These are phyloP conservation scores for Septoria linicola DNA, from an alignment of 2,329 filamentous ascomycete species.

Conservation along the genomic window DNA sequence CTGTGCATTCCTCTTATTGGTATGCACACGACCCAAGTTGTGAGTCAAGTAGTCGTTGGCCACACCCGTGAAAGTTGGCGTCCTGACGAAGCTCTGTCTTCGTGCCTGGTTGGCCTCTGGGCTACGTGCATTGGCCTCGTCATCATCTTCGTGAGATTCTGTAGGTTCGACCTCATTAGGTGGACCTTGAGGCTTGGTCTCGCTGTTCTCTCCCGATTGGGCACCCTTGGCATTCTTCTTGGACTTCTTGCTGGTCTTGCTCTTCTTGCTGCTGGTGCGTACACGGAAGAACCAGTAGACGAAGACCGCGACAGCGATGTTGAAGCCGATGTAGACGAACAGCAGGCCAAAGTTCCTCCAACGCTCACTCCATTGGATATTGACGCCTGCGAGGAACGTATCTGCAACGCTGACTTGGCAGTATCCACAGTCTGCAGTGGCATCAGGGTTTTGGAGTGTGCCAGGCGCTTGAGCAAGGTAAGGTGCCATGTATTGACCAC, in stretches of 20 bases:
- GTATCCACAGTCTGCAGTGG: slow-evolving; percentile 51
- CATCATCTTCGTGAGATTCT: slow-evolving; percentile 5
- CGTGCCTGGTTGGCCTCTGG: slow-evolving; percentile 7
- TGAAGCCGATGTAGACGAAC: slow-evolving; percentile 66
- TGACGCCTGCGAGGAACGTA: slow-evolving; percentile 46
- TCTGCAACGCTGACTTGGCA: slow-evolving; percentile 50
- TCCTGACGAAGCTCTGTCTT: slow-evolving; percentile 2
- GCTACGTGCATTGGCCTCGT: slow-evolving; percentile 7
- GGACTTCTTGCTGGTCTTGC: slow-evolving; percentile 24
- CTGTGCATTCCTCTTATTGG: slow-evolving; percentile 26
- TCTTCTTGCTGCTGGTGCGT: slow-evolving; percentile 27
- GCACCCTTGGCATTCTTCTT: slow-evolving; percentile 15
- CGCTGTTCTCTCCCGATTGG: slow-evolving; percentile 5
- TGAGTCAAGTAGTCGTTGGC: slow-evolving; percentile 17
- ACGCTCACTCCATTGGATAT: slow-evolving; percentile 49
- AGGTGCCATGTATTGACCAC: slow-evolving; percentile 45
- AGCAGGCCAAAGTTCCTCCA: slow-evolving; percentile 72
- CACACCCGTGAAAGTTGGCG: slow-evolving; percentile 10
- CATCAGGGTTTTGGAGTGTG: slow-evolving; percentile 45
- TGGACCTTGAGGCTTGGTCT: slow-evolving; percentile 8
- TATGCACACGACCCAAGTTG: slow-evolving; percentile 21
- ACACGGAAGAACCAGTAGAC: slow-evolving; percentile 66
- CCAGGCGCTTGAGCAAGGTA: slow-evolving; percentile 45
- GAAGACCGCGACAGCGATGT: slow-evolving; percentile 57
- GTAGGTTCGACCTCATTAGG: slow-evolving; percentile 3